Conservation (phyloP, 129 eudicot species). For the Cynara cardunculus region DNA sequence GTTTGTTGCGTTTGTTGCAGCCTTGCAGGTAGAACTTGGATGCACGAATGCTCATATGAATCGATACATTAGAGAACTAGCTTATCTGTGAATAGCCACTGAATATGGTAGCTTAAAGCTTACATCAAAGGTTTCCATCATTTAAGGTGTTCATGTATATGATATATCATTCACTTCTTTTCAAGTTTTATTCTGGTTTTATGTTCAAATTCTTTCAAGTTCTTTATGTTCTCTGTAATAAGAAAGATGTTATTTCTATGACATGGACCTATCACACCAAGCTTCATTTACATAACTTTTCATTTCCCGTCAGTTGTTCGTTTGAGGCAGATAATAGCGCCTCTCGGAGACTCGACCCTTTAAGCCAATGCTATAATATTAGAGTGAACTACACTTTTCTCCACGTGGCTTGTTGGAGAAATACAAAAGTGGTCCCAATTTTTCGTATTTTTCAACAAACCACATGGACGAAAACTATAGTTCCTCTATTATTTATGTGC, state of each 20-base stretch:
- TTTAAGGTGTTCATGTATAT: neutral
- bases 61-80: neutral
- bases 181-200: neutral
- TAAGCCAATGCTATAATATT: neutral
- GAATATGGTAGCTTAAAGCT: conserved; percentile 14
- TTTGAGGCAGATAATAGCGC: neutral
- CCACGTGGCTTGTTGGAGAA: neutral
- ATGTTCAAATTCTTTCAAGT: neutral
- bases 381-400: neutral
- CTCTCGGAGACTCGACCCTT: neutral
- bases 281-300: neutral
- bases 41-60: conserved; percentile 8
- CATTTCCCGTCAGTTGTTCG: neutral
- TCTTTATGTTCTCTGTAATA: conserved; percentile 6
- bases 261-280: conserved; percentile 4
- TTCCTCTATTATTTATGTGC: neutral
- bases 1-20: conserved; percentile 19
- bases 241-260: conserved; percentile 4
- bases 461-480: neutral
- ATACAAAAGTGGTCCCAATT: neutral
- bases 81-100: conserved; percentile 17
- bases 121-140: conserved; percentile 11
- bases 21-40: conserved; percentile 25
- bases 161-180: neutral
- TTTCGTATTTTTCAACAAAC: neutral